These are phyloP conservation scores for Myxozyma udenii DNA, from an alignment of 805 yeast genomes.

Conservation along the genomic window DNA sequence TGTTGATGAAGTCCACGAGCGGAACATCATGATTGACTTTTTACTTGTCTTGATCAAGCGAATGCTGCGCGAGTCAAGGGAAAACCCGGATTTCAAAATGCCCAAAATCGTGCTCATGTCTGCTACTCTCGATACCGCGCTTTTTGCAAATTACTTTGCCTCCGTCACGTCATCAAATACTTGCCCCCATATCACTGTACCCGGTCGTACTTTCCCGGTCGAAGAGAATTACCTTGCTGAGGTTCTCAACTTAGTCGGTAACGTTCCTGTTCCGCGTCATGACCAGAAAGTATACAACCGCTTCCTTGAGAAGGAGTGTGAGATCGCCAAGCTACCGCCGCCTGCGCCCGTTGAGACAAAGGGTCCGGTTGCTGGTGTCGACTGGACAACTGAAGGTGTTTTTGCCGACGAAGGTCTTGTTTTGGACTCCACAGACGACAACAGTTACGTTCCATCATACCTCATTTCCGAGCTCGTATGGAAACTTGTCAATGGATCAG, in stretches of 20 bases:
- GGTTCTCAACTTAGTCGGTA: constrained; percentile 35
- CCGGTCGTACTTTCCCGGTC: constrained; percentile 93
- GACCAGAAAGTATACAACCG: not conserved
- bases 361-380: constrained; percentile 5
- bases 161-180: constrained; percentile 25
- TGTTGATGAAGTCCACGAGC: constrained; percentile 88
- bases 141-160: constrained; percentile 64
- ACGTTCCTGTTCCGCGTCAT: not conserved
- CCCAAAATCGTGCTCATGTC: constrained; percentile 66
- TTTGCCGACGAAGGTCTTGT: constrained; percentile 7
- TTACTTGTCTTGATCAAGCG: constrained; percentile 62
- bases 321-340: not conserved
- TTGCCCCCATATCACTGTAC: constrained; percentile 70
- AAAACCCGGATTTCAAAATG: constrained; percentile 1
- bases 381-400: constrained; percentile 15
- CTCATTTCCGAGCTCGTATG: constrained; percentile 18
- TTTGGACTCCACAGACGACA: constrained; percentile 3
- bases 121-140: constrained; percentile 42
- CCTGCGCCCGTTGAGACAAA: not conserved
- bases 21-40: constrained; percentile 74
- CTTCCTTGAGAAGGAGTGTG: not conserved
- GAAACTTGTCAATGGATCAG: constrained; percentile 8
- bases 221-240: constrained; percentile 69
- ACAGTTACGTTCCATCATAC: constrained; percentile 19
- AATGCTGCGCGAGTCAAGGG: constrained; percentile 1